Evolutionary conservation across 2,329 filamentous ascomycete species (phyloP), one percentile per base, ranked within the genome.

Genomic region (Aspergillus pseudonomiae): DNA sequence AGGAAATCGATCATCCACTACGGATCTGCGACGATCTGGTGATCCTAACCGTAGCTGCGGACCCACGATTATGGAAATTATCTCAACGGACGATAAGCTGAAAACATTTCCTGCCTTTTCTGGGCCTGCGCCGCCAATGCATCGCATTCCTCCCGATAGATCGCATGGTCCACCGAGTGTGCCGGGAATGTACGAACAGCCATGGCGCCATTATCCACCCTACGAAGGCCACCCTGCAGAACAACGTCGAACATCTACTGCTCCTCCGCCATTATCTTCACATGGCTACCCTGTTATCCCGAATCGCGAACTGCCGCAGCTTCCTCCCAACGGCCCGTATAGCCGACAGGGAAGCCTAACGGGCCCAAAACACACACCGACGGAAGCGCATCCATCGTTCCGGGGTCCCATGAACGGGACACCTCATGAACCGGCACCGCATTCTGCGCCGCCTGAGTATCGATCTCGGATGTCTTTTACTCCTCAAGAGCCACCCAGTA

Each of bases 251-350:
- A 64, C 70, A 16, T 72, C 76, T 11, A 68, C 66, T 43, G 66
- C 68, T 39, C 65, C 71, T 45, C 74, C 75, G 61, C 67, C 73
- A 28, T 50, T 75, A n/a, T 69, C 71, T 26, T 65, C 71, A 2
- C 74, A 71, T 65, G 64, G 65, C 39, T 77, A 75, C 60, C 68
- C 73, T 12, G 69, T 71, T 32, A 75, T 73, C 16, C 71, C 73
- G 26, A 73, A 69, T 59, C 74, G 76, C 32, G 75, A 78, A 57
- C 66, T 78, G 11, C 76, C 74, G 28, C 76, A 76, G 60, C 70
- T 73, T 9, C 73, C 75, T 3, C 70, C 68, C 4, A 75, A 78
- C 41, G 72, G 71, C 28, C 74, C 73, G 11, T 80, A 77, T 62
- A 68, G 63, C 26, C 75, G 76, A 48, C 72, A 74, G 14, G 73